Base-by-base conservation (phyloP, 1,284 basidiomycete genomes). In the Cryptococcus wingfieldii region DNA sequence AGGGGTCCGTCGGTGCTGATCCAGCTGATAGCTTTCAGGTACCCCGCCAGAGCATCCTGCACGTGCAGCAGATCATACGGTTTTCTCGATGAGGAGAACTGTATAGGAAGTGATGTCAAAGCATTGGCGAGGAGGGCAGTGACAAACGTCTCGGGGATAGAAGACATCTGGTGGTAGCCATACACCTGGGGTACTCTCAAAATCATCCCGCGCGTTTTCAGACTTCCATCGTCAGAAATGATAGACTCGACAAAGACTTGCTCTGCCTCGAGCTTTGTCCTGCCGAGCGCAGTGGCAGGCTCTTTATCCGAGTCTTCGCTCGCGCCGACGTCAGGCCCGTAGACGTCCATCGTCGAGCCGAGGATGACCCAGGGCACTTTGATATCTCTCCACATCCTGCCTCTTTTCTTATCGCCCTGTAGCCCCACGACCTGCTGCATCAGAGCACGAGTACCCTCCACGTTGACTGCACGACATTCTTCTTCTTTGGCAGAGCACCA, bases 111-210 rank as follows among this genome's bases (percentile, higher is more conserved):
- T 23, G 71, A 68, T 23, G 69, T 68, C 23, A 75, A 58, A 3
- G 74, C 67, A 50, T 71, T 65, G 43, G 60, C 60, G n/a, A 75
- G 49, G 12, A 76, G 54, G 9, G 65, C 62, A 6, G 71, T 68
- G 38, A 76, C 58, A 55, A 75, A 69, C 0, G 72, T 56, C 8
- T 69, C 63, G 5, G 69, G 61, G 47, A 73, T 67, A 27, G 67
- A 63, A 25, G 46, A 46, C 9, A 47, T 12, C 9, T 64, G 62
- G 0, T 58, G 53, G 47, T 67, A 70, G 16, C 76, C 76, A 52
- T 76, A 78, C 12, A 77, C 58, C 14, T 71, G 67, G n/a, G 66
- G 56, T 38, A 74, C 67, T 10, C 76, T 67, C 8, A 76, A 47
- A 28, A 76, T 66, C n/a, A 55, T 59, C 5, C 48, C 62, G 14